A percentile compares a stretch with the other conserved stretches of the same genome.
Conservation (phyloP, 2,329 filamentous ascomycete genomes). For the Fusarium mundagurra region DNA sequence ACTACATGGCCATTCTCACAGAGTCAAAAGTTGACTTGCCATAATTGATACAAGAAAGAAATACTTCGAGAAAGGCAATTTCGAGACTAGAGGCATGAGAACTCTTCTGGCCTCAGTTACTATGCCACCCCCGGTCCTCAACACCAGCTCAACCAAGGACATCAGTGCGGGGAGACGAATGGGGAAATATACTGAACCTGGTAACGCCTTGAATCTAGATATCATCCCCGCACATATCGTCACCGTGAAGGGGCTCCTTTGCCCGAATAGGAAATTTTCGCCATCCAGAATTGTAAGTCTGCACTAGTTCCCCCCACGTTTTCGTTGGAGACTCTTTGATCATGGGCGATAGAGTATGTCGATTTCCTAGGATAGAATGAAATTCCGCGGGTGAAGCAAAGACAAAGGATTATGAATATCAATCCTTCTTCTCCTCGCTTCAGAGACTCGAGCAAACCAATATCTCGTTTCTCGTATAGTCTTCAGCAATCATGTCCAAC, state of each 20-base stretch:
- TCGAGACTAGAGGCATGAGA: background rate
- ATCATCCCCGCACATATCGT: conserved; percentile 20
- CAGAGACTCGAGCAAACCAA: background rate
- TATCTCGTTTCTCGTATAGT: background rate
- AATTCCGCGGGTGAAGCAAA: background rate
- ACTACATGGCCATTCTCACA: background rate
- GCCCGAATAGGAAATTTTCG: conserved; percentile 19
- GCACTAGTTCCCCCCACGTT: background rate
- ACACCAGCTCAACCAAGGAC: background rate
- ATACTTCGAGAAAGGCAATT: conserved; percentile 8
- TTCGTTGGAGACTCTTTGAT: background rate
- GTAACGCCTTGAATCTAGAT: background rate
- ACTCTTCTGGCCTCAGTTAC: background rate
- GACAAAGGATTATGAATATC: background rate
- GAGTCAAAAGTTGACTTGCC: background rate
- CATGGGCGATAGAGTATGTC: background rate
- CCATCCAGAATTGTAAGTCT: background rate
- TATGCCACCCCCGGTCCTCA: background rate
- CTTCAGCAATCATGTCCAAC: conserved; percentile 26
- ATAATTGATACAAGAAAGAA: background rate
- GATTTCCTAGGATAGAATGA: background rate
- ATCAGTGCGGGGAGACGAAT: background rate
- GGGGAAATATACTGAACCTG: background rate
- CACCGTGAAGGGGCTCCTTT: background rate
- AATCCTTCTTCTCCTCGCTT: background rate